Evolutionary conservation across 495 filamentous ascomycete species (phyloP), one percentile per base, ranked within the genome.

Genomic region (Annulohypoxylon nitens): DNA sequence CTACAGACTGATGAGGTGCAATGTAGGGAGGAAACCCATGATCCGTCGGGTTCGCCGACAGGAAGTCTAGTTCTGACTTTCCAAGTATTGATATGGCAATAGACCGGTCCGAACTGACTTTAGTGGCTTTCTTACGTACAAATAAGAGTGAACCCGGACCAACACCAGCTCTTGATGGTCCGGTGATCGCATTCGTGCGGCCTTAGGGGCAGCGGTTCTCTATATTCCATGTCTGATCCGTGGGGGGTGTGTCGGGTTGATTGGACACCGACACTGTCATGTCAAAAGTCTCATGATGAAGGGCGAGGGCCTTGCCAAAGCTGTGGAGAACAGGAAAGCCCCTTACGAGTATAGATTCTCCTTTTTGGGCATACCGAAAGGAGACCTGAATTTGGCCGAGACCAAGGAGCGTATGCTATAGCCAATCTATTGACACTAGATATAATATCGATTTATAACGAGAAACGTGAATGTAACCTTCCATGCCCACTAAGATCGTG

Each of bases 211-310:
- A 4, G 25, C n/a, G 10, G 26, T 58, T n/a, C 39, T 30, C 47
- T 1, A 59, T 50, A 25, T 50, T 30, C 33, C 43, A 59, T 39
- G 53, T 3, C 16, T 20, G 25, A 33, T 50, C n/a, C 41, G 39
- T 67, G 53, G 37, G 64, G 64, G 62, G 10, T 25, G 14, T 55
- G 34, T 66, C 10, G 23, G 47, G 48, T 8, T 36, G 25, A 57
- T 65, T 65, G 50, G 63, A 14, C 11, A 30, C 30, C 5, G 63
- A 14, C 16, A 47, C 14, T 36, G 25, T 7, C 48, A 53, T 48
- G 14, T 66, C 3, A 14, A 34, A 66, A 26, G 26, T 34, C 33
- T 58, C 33, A 58, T 65, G 62, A 58, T 65, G 62, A 65, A 57
- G 18, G n/a, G 30, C 2, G 25, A 66, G 2, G 23, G 8, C 16